Conservation (phyloP, 345 rosid species). For the Aquilaria malaccensis region DNA sequence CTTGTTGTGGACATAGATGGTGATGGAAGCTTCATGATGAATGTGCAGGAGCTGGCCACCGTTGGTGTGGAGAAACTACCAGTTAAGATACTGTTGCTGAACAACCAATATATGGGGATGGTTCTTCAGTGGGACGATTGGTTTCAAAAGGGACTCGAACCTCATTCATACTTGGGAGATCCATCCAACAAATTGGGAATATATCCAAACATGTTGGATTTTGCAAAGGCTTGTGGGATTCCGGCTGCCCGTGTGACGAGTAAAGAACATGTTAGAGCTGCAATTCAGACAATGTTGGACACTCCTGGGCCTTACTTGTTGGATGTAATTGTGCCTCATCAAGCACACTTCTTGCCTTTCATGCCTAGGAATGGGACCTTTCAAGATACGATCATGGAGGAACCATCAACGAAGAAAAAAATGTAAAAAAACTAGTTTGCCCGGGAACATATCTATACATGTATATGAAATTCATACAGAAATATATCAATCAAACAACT, state of each 20-base stretch:
- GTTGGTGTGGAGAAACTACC: constrained; percentile 83
- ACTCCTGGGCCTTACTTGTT: constrained; percentile 87
- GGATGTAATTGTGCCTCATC: constrained; percentile 90
- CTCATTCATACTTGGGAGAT: constrained; percentile 78
- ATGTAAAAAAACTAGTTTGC: too few species aligned
- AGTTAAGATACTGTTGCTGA: constrained; percentile 64
- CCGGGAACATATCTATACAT: too few species aligned
- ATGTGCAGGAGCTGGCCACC: constrained; percentile 90
- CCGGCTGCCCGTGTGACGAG: constrained; percentile 77
- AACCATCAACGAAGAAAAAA: too few species aligned
- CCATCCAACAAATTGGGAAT: constrained; percentile 69
- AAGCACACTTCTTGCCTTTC: constrained; percentile 95
- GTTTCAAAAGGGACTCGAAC: constrained; percentile 85
- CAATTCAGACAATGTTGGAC: constrained; percentile 80
- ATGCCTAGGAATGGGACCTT: constrained; percentile 94
- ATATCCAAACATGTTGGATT: constrained; percentile 75
- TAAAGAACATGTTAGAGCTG: constrained; percentile 55
- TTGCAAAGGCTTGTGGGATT: constrained; percentile 81
- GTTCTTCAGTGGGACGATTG: constrained; percentile 95
- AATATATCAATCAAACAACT: too few species aligned
- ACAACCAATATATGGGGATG: constrained; percentile 97
- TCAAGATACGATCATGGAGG: constrained; percentile 75
- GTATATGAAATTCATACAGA: too few species aligned
- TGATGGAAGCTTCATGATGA: constrained; percentile 96
- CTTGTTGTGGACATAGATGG: constrained; percentile 93